Base-by-base conservation (phyloP, 768 basidiomycete genomes). In the Filobasidium floriforme region DNA sequence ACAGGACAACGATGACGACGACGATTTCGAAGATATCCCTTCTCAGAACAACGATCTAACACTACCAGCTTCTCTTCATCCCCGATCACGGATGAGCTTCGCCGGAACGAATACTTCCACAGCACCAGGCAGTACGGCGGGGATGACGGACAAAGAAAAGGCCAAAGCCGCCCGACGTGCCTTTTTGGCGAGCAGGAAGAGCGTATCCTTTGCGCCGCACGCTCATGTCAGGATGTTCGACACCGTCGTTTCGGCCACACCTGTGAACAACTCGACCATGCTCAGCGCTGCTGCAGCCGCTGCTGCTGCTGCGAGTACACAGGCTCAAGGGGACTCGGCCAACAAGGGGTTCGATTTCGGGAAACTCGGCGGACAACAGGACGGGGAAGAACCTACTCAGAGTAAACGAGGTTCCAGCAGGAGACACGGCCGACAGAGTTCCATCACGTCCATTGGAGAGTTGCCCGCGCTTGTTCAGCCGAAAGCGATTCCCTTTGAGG, bases 171-270 rank as follows among this genome's bases (percentile, higher is more conserved):
- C 9, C 28, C 46, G 49, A 59, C 59, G 59, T 44, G 66, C 14
- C 32, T 57, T 66, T n/a, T 64, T 61, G 32, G 62, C 43, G 28
- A 54, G 72, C 37, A 59, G 68, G 22, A 69, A 75, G 60, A 65
- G 75, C 55, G 77, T 78, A 49, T 76, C 72, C 66, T 78, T 76
- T 64, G 76, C 77, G 0, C 66, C 72, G 0, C 71, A 73, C 44
- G 75, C 75, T 1, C 72, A 75, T 68, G 76, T 78, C 19, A 59
- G 77, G 73, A 75, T 75, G 73, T 72, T 73, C 59, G 73, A 72
- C 37, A 60, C 63, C 3, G 59, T 54, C 55, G 40, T 65, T 43
- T 46, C 40, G 12, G 51, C 62, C 26, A 49, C 49, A 40, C 51
- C 63, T 37, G 37, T 37, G 51, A 62, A 26, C 59, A 37, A 40